Evolutionary conservation across 129 eudicot genomes (phyloP).

Genomic region (Chrysanthemum lavandulifolium): DNA sequence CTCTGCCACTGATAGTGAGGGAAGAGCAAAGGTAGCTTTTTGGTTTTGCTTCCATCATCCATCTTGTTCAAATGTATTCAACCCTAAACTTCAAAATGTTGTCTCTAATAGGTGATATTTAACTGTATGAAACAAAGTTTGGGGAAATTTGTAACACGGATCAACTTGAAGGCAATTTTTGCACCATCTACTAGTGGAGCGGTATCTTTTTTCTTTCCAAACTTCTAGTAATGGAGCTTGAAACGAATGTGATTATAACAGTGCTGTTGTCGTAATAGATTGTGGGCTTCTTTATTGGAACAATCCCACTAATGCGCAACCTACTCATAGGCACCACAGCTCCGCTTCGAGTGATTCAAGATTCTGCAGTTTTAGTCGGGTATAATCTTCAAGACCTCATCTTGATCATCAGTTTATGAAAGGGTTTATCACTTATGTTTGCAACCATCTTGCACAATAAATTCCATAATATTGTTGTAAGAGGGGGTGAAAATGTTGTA

Average conservation of each 20-base stretch:
- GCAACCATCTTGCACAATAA: neutral
- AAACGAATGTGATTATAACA: neutral
- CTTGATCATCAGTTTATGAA: too few species aligned
- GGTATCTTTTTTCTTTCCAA: slow-evolving; percentile 32
- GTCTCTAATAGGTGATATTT: slow-evolving; percentile 21
- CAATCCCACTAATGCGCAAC: slow-evolving; percentile 38
- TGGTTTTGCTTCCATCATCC: neutral
- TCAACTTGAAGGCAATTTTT: slow-evolving; percentile 55
- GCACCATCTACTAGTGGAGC: slow-evolving; percentile 84
- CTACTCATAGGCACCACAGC: slow-evolving; percentile 58
- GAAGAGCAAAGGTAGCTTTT: slow-evolving; percentile 26
- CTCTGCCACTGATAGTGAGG: slow-evolving; percentile 7
- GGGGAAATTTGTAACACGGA: slow-evolving; percentile 21
- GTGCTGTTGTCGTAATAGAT: slow-evolving; percentile 34
- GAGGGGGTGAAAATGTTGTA: too few species aligned
- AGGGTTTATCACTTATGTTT: neutral
- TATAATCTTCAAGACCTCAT: slow-evolving; percentile 12
- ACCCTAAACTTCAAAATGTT: neutral
- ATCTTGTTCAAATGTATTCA: neutral
- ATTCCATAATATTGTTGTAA: too few species aligned
- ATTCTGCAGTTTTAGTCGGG: slow-evolving; percentile 54
- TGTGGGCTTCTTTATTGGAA: slow-evolving; percentile 55
- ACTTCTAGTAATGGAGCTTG: neutral
- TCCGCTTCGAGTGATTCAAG: slow-evolving; percentile 56
- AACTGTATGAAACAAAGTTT: slow-evolving; percentile 27